Base-by-base conservation (phyloP, 2,329 filamentous ascomycete species). In the Alternaria angustiovoidea region DNA sequence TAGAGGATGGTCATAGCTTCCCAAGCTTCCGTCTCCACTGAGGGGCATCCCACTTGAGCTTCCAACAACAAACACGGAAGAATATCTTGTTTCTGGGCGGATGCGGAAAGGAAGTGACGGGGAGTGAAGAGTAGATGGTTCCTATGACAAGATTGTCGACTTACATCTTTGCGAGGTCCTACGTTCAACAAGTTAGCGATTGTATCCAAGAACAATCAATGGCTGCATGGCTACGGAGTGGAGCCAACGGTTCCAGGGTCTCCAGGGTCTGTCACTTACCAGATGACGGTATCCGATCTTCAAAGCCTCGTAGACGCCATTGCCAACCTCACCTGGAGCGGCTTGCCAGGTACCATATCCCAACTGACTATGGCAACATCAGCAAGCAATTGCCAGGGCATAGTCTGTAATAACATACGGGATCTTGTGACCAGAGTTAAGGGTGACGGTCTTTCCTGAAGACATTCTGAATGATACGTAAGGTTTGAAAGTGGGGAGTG, bases 331-430 rank as follows among this genome's bases (percentile, higher is more conserved):
- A 36, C 72, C 73, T 18, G 72, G 73, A 57, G 64, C 72, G 32
- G 72, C 69, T 51, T 78, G 74, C 74, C 74, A 78, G 47, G 74
- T 77, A 26, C 74, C 74, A 44, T 74, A 75, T 53, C 73, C 74
- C 81, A 76, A 61, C 62, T 74, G 71, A 46, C 71, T 74, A 72
- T 76, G 44, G 91, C 82, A 49, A 8, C 38, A 30, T 49, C 22
- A 53, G 38, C 39, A 43, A 22, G 3, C n/a, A 43, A 20, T 16
- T 22, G 22, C 5, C 47, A 36, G 20, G 7, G 32, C 1, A 20
- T 1, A 12, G 12, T 1, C 4, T 39, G 32, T 5, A 57, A 89
- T 89, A 68, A 61, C 70, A 11, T 66, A 74, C 71, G 73, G 90
- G 67, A 95, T 75, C 62, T 73, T 73, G 65, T 67, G 26, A 54